Conservation (phyloP, 2,329 filamentous ascomycete species). For the Westerdykella sp. region DNA sequence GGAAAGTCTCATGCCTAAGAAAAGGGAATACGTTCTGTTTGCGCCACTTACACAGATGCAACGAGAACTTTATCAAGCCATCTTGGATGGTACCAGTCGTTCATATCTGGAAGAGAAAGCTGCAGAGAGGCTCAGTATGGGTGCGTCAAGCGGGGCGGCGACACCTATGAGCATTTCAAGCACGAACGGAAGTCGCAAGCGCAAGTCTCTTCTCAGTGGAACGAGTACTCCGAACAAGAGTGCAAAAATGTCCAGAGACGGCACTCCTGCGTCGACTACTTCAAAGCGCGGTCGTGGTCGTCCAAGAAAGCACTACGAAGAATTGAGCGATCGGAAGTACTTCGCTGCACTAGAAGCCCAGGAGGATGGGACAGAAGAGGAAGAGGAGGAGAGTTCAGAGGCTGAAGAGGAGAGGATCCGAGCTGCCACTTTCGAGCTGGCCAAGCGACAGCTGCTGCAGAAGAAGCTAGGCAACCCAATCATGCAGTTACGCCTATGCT, state of each 20-base stretch:
- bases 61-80: constrained; percentile 81
- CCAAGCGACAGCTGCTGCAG: constrained; percentile 77
- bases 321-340: constrained; percentile 77
- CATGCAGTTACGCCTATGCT: constrained; percentile 85
- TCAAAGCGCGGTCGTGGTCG: constrained; percentile 49
- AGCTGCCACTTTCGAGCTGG: constrained; percentile 64
- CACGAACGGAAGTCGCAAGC: constrained; percentile 50
- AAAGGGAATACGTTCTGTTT: constrained; percentile 92
- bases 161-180: constrained; percentile 43
- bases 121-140: constrained; percentile 54
- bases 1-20: constrained; percentile 84
- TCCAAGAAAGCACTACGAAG: constrained; percentile 56
- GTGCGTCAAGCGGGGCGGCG: constrained; percentile 37
- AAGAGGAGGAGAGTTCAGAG: constrained; percentile 38
- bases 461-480: constrained; percentile 93
- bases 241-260: constrained; percentile 64
- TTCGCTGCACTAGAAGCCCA: constrained; percentile 67
- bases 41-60: constrained; percentile 88
- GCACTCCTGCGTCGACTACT: constrained; percentile 58
- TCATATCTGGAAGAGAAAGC: constrained; percentile 68
- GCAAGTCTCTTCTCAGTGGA: constrained; percentile 45
- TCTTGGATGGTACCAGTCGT: constrained; percentile 50
- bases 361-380: constrained; percentile 35
- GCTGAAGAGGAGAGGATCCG: constrained; percentile 58
- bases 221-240: constrained; percentile 59